Evolutionary conservation across 768 basidiomycete species (phyloP), one percentile per base, ranked within the genome.

Genomic region (Tricholoma flavovirens): DNA sequence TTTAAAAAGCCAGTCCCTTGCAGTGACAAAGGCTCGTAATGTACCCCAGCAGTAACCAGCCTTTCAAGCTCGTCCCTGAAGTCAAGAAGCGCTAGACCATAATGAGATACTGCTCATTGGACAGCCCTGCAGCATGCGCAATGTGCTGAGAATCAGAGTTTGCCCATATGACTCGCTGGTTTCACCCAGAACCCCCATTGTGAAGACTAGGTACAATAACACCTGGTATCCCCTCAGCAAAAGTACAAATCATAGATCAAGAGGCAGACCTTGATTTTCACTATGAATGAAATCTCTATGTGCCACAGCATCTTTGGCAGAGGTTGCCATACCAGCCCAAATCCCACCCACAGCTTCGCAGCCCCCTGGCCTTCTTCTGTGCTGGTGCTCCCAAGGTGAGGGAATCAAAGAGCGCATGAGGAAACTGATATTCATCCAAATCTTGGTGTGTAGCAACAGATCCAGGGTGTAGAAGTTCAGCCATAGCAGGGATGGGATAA

Each of bases 71-170:
- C n/a, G n/a, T n/a, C n/a, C n/a, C n/a, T n/a, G 9, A 10, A 49
- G 14, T 36, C 19, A 36, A 49, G 60, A 49, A 19, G 10, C 35
- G 69, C 32, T 26, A 29, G 35, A 91, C 93, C 79, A 88, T 93
- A 92, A 79, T 8, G 83, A 75, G 12, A 93, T 87, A 8, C 87
- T 87, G 65, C 89, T 91, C 0, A 88, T 79, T 36, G 97, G 95
- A 66, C 94, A 94, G 67, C 98, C 95, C 67, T 97, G 90, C 49
- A 98, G 77, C 29, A 98, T 76, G 17, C 97, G 82, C 30, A 98
- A 73, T 24, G 89, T 85, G 21, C 85, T 83, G 51, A 89, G 74
- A 30, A 95, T 86, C 22, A 98, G 80, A 4, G 80, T 83, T 66
- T 96, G 90, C 8, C 88, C 86, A 62, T 93, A 90, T 3, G 82